Evolutionary conservation across 805 yeast genomes (phyloP), one percentile per base, ranked within the genome.

Genomic region (Schizosaccharomyces lindneri): DNA sequence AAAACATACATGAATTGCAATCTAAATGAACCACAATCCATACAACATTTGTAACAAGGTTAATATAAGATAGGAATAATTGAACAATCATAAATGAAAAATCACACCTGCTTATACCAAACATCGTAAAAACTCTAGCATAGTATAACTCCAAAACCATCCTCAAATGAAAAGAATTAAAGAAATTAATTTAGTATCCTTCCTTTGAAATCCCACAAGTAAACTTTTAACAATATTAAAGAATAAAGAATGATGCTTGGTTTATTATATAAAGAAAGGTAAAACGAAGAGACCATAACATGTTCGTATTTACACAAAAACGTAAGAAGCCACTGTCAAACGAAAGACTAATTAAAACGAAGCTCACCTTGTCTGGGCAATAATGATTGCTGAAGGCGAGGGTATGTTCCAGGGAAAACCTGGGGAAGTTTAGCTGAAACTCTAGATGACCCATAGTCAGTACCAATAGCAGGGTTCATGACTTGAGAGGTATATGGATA

Each of bases 1-100:
- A 65, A 27, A 63, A 65, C 27, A 81, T 62, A 55, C 75, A 78
- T 0, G 79, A 71, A 15, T 74, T 62, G 0, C 70, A 72, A 9
- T 70, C 73, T 43, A 67, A 69, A n/a, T 70, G 17, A 27, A 27
- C 17, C 4, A 21, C 41, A 36, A 36, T 36, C 41, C 41, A 6
- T 6, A 36, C 41, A 36, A 36, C 41, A 36, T 15, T 36, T 36
- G 41, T 9, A 36, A 36, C 9, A 11, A 36, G 2, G 13, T 36
- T 36, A 36, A 36, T 36, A 36, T 9, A 9, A 36, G 41, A 36
- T 36, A 36, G 41, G 15, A 6, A 6, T 36, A 13, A 11, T 36
- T 36, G 41, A 36, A 13, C 41, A 36, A 36, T 11, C 13, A 15
- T 36, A 13, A 36, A 36, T 7, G 41, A 36, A 36, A 36, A 36